Evolutionary conservation across 2,329 filamentous ascomycete genomes (phyloP).

Genomic region (Diaporthe ilicicola): DNA sequence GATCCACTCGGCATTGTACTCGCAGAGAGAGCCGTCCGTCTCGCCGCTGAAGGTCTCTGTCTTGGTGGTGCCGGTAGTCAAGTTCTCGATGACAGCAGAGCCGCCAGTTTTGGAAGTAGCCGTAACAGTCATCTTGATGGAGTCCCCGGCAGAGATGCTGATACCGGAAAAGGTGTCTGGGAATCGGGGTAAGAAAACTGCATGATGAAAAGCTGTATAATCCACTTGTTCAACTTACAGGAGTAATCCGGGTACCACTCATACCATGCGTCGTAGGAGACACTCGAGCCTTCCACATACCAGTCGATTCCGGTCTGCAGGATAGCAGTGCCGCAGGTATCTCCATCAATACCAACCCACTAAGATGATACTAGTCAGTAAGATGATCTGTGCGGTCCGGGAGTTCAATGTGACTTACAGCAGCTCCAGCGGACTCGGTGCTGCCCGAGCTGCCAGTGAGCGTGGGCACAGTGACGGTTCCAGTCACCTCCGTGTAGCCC

Average conservation of each 20-base stretch:
- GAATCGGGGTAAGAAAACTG: background rate
- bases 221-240: slow-evolving; percentile 18
- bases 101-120: slow-evolving; percentile 53
- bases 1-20: slow-evolving; percentile 70
- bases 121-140: slow-evolving; percentile 42
- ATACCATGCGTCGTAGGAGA: slow-evolving; percentile 65
- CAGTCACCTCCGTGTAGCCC: slow-evolving; percentile 60
- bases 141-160: slow-evolving; percentile 36
- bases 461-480: slow-evolving; percentile 55
- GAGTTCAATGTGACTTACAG: slow-evolving; percentile 35
- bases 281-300: slow-evolving; percentile 49
- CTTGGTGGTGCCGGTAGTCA: slow-evolving; percentile 56
- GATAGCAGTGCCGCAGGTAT: slow-evolving; percentile 62
- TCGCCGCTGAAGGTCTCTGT: slow-evolving; percentile 58
- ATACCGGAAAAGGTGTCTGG: slow-evolving; percentile 35
- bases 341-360: slow-evolving; percentile 70
- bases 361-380: background rate
- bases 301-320: slow-evolving; percentile 67
- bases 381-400: fast-evolving
- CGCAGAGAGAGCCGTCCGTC: slow-evolving; percentile 51
- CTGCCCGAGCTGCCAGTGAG: slow-evolving; percentile 46
- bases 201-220: background rate
- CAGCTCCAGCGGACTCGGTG: slow-evolving; percentile 55
- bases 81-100: slow-evolving; percentile 56
- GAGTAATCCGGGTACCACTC: slow-evolving; percentile 68